Conservation (phyloP, 2,329 filamentous ascomycete genomes). For the Calycina marina region DNA sequence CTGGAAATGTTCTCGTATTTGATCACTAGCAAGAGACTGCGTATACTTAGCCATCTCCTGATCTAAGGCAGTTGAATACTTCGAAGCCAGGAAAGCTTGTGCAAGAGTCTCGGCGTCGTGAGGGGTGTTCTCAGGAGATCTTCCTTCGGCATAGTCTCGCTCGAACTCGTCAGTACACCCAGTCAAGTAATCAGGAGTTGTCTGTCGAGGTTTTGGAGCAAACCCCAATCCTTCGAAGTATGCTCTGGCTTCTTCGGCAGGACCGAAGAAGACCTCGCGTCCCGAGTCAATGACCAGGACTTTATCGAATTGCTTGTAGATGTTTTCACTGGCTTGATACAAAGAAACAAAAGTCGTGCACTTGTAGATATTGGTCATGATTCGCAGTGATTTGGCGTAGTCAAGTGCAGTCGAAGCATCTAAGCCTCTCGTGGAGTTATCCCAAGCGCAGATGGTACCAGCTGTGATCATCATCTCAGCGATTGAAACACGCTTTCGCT, state of each 20-base stretch:
- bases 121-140: slow-evolving; percentile 51
- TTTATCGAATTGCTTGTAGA: slow-evolving; percentile 66
- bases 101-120: slow-evolving; percentile 52
- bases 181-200: slow-evolving; percentile 66
- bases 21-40: slow-evolving; percentile 44
- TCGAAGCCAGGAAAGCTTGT: slow-evolving; percentile 55
- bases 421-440: slow-evolving; percentile 67
- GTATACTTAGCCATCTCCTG: slow-evolving; percentile 59
- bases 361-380: slow-evolving; percentile 64
- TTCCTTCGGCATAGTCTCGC: slow-evolving; percentile 55
- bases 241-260: slow-evolving; percentile 42
- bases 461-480: slow-evolving; percentile 64
- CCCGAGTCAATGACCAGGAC: slow-evolving; percentile 64
- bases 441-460: slow-evolving; percentile 61
- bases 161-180: slow-evolving; percentile 58
- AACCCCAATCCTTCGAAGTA: slow-evolving; percentile 55
- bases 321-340: slow-evolving; percentile 55
- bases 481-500: slow-evolving; percentile 68
- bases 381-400: slow-evolving; percentile 53
- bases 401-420: slow-evolving; percentile 69
- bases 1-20: slow-evolving; percentile 62
- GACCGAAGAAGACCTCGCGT: slow-evolving; percentile 51
- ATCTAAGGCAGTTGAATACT: slow-evolving; percentile 38
- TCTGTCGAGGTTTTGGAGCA: slow-evolving; percentile 38
- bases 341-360: slow-evolving; percentile 54